These are phyloP conservation scores for Lyophyllum decastes DNA, from an alignment of 768 basidiomycete genomes.

Conservation along the genomic window DNA sequence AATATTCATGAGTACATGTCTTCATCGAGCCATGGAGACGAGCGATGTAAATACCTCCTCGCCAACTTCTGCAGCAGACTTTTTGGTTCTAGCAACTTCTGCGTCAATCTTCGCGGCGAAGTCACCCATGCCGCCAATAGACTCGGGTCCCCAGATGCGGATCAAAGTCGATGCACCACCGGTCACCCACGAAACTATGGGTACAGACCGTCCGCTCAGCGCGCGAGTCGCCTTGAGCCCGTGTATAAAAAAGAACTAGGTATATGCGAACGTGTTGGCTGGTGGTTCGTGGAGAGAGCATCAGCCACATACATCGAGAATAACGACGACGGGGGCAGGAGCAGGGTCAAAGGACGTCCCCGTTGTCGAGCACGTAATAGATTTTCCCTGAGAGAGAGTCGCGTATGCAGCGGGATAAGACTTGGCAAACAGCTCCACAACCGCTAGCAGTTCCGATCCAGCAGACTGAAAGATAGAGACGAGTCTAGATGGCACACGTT, in stretches of 20 bases:
- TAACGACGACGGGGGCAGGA: conserved; percentile 4
- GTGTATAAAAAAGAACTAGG: conserved; percentile 12
- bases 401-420: conserved; percentile 9
- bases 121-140: conserved; percentile 20
- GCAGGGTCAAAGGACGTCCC: conserved; percentile 9
- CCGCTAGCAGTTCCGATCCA: background rate
- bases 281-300: background rate
- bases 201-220: conserved; percentile 16
- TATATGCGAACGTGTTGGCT: background rate
- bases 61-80: conserved; percentile 12
- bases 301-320: conserved; percentile 14
- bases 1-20: background rate
- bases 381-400: conserved; percentile 1
- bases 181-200: conserved; percentile 14
- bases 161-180: conserved; percentile 8
- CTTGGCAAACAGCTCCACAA: conserved; percentile 1
- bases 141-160: conserved; percentile 19
- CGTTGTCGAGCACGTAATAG: conserved; percentile 14
- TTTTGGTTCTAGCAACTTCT: conserved; percentile 13
- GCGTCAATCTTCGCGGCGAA: conserved; percentile 12
- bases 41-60: conserved; percentile 13
- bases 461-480: conserved; percentile 2
- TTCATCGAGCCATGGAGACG: background rate
- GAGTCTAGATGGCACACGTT: background rate
- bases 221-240: conserved; percentile 13